Base-by-base conservation (phyloP, 2,329 filamentous ascomycete species). In the Phialocephala sp. region DNA sequence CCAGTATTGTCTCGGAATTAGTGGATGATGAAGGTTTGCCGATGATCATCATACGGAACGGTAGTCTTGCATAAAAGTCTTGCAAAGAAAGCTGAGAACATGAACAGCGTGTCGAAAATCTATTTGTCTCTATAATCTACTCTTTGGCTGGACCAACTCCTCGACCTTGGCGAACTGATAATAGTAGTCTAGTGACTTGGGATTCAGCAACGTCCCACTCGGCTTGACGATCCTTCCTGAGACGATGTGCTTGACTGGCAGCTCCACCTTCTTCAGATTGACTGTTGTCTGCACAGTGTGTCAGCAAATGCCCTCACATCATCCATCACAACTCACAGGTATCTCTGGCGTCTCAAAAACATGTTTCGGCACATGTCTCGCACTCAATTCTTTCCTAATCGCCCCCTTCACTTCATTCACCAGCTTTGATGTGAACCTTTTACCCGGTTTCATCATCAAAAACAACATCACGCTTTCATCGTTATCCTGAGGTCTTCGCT, bases 201-300 rank as follows among this genome's bases (percentile, higher is more conserved):
- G 92, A 73, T 96, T 95, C 61, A 91, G 78, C 72, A 95, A 77
- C 4, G 91, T 94, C 1, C 91, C 91, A 58, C 89, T 92, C 0
- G 91, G 86, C 77, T 90, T 92, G 74, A 95, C 86, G 27, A 80
- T 85, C 71, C 88, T 87, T 0, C 92, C 92, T 0, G 87, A 92
- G 0, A 95, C 89, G 68, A 95, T 95, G 74, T 92, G 89, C 79
- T 95, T 95, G 36, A 95, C 90, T 0, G 91, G 91, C 60, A 95
- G 73, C 76, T 95, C 92, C 4, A 95, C 92, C 77, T 95, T 95
- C 77, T 95, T 95, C 59, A 92, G 78, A 75, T 94, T 95, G 68
- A 95, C 88, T 0, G 92, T 95, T 0, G 89, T 91, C 88, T 93
- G n/a, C 27, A 11, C 54, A 22, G 22, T 24, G n/a, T 50, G 50